phyloP scores from a whole-genome alignment of 1,139 yeast genomes.

The Pichia sp. region DNA sequence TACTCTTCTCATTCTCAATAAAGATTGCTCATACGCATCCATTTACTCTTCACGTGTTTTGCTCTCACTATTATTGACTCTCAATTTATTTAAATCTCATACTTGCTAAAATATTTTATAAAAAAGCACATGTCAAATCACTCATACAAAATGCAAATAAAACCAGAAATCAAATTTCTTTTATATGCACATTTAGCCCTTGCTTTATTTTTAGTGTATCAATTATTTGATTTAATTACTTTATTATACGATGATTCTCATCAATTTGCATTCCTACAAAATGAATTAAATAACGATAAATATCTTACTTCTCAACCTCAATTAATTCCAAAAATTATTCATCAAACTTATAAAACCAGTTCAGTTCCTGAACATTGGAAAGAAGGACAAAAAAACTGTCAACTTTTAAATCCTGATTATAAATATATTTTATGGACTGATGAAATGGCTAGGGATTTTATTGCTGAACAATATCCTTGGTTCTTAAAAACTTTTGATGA shows the following conservation, averaged over 20 bases:
- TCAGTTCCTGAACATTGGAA: slow-evolving; percentile 78
- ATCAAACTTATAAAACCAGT: slow-evolving; percentile 81
- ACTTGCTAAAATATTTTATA: too few species aligned
- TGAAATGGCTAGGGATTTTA: slow-evolving; percentile 71
- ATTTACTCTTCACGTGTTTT: too few species aligned
- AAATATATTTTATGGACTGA: slow-evolving; percentile 91
- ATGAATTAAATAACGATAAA: slow-evolving; percentile 43
- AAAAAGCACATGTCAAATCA: too few species aligned
- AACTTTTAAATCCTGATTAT: slow-evolving; percentile 78
- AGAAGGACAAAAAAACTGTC: slow-evolving; percentile 69
- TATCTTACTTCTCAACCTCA: slow-evolving; percentile 35
- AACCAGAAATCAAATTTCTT: slow-evolving; percentile 56
- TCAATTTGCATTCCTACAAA: slow-evolving; percentile 53
- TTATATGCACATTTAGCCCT: slow-evolving; percentile 52
- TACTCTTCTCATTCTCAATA: too few species aligned
- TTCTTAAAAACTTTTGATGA: slow-evolving; percentile 71
- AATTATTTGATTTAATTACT: slow-evolving; percentile 69
- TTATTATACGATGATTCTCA: slow-evolving; percentile 67
- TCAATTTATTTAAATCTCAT: too few species aligned
- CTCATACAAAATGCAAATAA: slow-evolving; percentile 31
- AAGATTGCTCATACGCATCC: too few species aligned
- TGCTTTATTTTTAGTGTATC: slow-evolving; percentile 51
- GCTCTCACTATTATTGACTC: too few species aligned
- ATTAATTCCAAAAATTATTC: slow-evolving; percentile 82
- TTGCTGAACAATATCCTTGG: slow-evolving; percentile 78